Base-by-base conservation (phyloP, 345 rosid species). In the Brassica cretica region DNA sequence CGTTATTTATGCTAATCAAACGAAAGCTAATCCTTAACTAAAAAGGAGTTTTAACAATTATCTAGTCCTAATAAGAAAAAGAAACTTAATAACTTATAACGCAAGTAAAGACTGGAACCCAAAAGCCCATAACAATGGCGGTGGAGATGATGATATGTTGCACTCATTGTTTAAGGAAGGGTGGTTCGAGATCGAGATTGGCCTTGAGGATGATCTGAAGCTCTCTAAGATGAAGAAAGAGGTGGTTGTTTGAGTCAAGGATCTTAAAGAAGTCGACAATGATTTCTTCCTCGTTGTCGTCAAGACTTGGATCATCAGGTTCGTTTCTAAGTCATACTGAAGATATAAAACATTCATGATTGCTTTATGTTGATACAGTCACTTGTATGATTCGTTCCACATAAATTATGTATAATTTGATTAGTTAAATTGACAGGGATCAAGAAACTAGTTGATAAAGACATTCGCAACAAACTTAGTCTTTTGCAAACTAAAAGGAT, bases 231-330 rank as follows among this genome's bases (percentile, higher is more conserved):
- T 90, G 95, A 93, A 89, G 78, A 94, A 93, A 83, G 96, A 89
- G 14, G 99, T 91, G 33, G 97, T 91, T 72, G 93, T 93, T 25
- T 98, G 99, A 1, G 95, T 74, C 3, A 91, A 93, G 84, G 99
- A 94, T 88, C 83, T 89, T 15, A 90, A 80, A 84, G 95, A 90
- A 76, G 95, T 92, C 5, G 97, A 94, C 55, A 94, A 89, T 76
- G 97, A 94, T 87, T 92, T 92, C 83, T 92, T 92, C 87, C 83
- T 94, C 78, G 97, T 92, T n/a, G 89, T 94, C 4, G 89, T 94
- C 73, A 73, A 78, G 82, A 64, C 56, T 75, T 90, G 29, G 97
- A 94, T 79, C 98, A 94, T 84, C 83, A 84, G 96, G 98, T 94
- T 67, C 8, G 83, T 75, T 64, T 51, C 58, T 33, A 21, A 21